Evolutionary conservation across 2,329 filamentous ascomycete genomes (phyloP).

Genomic region (Acarospora socialis): DNA sequence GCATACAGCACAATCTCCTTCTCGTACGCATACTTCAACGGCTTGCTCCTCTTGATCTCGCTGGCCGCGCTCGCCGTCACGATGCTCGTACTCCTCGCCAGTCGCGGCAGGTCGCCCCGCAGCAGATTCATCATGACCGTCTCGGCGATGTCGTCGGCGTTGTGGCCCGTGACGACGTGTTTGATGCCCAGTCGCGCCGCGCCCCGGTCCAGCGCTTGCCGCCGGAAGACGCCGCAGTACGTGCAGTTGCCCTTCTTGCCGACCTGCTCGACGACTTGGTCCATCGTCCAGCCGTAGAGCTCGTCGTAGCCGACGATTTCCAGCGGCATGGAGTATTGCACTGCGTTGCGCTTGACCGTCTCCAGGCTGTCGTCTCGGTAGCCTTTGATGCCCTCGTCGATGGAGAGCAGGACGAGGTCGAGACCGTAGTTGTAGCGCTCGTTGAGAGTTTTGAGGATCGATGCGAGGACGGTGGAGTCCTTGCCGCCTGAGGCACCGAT

Average conservation of each 20-base stretch:
- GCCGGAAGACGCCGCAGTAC: slow-evolving; percentile 90
- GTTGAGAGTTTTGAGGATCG: slow-evolving; percentile 87
- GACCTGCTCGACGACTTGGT: slow-evolving; percentile 89
- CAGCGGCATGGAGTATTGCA: slow-evolving; percentile 80
- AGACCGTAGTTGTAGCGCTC: slow-evolving; percentile 77
- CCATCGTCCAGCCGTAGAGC: slow-evolving; percentile 98
- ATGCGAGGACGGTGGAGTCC: slow-evolving; percentile 90
- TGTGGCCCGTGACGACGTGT: slow-evolving; percentile 94
- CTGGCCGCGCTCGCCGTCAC: slow-evolving; percentile 64
- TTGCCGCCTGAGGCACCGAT: slow-evolving; percentile 96
- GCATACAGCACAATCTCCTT: slow-evolving; percentile 98
- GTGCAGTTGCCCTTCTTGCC: slow-evolving; percentile 99
- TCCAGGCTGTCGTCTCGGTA: slow-evolving; percentile 93
- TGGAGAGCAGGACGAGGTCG: slow-evolving; percentile 72
- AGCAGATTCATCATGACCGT: slow-evolving; percentile 96
- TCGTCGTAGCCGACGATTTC: slow-evolving; percentile 88
- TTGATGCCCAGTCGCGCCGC: slow-evolving; percentile 74
- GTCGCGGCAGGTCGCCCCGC: slow-evolving; percentile 71
- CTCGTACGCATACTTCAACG: slow-evolving; percentile 94
- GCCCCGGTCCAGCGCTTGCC: slow-evolving; percentile 85
- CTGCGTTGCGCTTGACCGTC: slow-evolving; percentile 86
- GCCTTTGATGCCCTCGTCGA: slow-evolving; percentile 94
- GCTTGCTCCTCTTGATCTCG: slow-evolving; percentile 90
- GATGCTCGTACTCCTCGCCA: slow-evolving; percentile 82
- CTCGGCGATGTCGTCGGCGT: slow-evolving; percentile 93